A percentile compares a stretch with the other conserved stretches of the same genome.
phyloP scores from a whole-genome alignment of 1,139 yeast species.

The Geotrichum aggregatum region DNA sequence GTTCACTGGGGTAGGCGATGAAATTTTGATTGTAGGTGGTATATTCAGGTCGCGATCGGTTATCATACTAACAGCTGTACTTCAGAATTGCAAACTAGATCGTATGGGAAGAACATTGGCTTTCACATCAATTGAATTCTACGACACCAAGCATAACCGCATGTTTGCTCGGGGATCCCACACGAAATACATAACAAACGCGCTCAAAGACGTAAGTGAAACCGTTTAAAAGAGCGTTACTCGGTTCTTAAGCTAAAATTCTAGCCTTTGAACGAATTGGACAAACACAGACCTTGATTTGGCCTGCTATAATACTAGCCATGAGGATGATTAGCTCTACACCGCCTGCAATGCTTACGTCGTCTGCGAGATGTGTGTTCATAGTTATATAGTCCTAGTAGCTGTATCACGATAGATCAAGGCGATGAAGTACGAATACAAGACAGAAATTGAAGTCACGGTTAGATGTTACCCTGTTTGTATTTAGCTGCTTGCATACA shows the following conservation, averaged over 20 bases:
- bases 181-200: constrained; percentile 42
- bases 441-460: too few species aligned
- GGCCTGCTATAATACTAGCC: too few species aligned
- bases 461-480: too few species aligned
- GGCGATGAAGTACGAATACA: too few species aligned
- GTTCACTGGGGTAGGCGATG: constrained; percentile 27
- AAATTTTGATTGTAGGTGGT: constrained; percentile 27
- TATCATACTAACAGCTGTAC: not conserved
- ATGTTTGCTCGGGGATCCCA: constrained; percentile 45
- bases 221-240: not conserved
- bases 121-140: constrained; percentile 41
- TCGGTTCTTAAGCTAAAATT: not conserved
- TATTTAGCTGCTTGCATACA: too few species aligned
- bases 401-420: too few species aligned
- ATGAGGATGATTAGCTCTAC: too few species aligned
- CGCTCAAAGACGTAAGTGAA: constrained; percentile 37
- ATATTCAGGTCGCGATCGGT: not conserved
- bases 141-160: constrained; percentile 28
- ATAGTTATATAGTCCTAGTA: too few species aligned
- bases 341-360: too few species aligned
- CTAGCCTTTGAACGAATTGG: constrained; percentile 22
- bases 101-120: constrained; percentile 43
- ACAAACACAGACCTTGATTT: constrained; percentile 12
- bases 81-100: constrained; percentile 36
- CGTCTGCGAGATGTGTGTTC: too few species aligned